Conservation (phyloP, 768 basidiomycete genomes). For the Termitomyces sp. region DNA sequence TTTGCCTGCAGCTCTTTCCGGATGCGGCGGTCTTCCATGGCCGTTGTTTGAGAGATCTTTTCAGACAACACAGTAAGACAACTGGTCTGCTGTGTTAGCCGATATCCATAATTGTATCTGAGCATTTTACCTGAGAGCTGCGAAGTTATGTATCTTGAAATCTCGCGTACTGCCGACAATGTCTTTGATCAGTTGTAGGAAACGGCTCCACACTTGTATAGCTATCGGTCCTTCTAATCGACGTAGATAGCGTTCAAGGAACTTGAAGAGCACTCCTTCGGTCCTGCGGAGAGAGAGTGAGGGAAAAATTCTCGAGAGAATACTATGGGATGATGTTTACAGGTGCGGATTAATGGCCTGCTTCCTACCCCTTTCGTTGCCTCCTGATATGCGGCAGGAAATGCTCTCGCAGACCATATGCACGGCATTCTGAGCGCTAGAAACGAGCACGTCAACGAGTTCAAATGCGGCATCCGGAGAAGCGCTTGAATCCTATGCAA, state of each 20-base stretch:
- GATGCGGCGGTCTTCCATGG: constrained; percentile 84
- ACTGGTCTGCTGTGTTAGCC: constrained; percentile 30
- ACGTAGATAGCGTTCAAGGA: constrained; percentile 81
- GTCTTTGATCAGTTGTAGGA: constrained; percentile 76
- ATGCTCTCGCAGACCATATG: constrained; percentile 89
- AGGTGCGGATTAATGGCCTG: constrained; percentile 61
- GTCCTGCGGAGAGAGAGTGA: constrained; percentile 39
- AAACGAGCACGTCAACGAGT: constrained; percentile 76
- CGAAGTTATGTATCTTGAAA: constrained; percentile 68
- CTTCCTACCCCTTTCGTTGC: constrained; percentile 58
- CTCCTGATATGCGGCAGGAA: constrained; percentile 48
- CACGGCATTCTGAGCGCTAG: constrained; percentile 83
- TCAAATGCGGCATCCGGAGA: constrained; percentile 65
- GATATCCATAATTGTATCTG: background rate
- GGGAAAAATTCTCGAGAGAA: background rate
- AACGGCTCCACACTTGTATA: constrained; percentile 87
- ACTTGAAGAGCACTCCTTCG: constrained; percentile 72
- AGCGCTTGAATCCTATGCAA: constrained; percentile 29
- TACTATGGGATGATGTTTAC: constrained; percentile 38
- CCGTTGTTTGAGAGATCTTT: constrained; percentile 84
- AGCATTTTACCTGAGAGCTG: constrained; percentile 61
- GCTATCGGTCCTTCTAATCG: constrained; percentile 89
- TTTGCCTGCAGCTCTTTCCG: constrained; percentile 84
- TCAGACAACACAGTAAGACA: constrained; percentile 78
- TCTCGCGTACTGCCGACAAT: constrained; percentile 60